Conservation (phyloP, 208 protist genomes). For the Phytomonas serpens region DNA sequence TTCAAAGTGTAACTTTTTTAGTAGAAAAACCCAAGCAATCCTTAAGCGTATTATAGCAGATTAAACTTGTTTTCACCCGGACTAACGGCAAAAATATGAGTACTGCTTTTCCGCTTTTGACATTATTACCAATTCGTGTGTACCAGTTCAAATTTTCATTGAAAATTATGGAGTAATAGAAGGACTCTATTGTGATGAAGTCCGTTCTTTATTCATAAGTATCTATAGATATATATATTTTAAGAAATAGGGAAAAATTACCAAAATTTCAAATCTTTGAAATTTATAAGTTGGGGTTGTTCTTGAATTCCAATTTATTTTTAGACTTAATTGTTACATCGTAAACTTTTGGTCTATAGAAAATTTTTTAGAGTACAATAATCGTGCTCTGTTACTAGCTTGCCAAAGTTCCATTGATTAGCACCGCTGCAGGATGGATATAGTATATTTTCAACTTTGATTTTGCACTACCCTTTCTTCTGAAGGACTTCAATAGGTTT, state of each 20-base stretch:
- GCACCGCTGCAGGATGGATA: not conserved
- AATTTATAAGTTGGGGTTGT: too few relatives aligned
- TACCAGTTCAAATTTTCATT: not conserved
- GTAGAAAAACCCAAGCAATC: not conserved
- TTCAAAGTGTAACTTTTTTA: not conserved
- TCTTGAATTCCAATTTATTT: too few relatives aligned
- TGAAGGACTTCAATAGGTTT: not conserved
- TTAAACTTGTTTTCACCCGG: not conserved
- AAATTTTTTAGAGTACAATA: not conserved
- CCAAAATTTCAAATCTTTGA: not conserved
- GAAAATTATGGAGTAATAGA: not conserved
- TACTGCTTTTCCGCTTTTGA: not conserved
- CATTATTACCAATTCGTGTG: not conserved
- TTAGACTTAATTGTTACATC: too few relatives aligned
- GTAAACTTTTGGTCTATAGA: not conserved
- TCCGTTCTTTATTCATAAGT: not conserved
- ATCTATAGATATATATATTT: not conserved
- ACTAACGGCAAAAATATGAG: not conserved
- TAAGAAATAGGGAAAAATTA: not conserved
- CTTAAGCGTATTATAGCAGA: not conserved
- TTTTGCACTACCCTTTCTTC: not conserved
- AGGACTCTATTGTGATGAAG: not conserved
- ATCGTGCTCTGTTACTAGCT: not conserved
- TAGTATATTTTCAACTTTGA: not conserved
- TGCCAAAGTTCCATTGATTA: not conserved